A percentile compares a stretch with the other conserved stretches of the same genome.
These are phyloP conservation scores for Lactarius vividus DNA, from an alignment of 768 basidiomycete genomes.

Conservation along the genomic window DNA sequence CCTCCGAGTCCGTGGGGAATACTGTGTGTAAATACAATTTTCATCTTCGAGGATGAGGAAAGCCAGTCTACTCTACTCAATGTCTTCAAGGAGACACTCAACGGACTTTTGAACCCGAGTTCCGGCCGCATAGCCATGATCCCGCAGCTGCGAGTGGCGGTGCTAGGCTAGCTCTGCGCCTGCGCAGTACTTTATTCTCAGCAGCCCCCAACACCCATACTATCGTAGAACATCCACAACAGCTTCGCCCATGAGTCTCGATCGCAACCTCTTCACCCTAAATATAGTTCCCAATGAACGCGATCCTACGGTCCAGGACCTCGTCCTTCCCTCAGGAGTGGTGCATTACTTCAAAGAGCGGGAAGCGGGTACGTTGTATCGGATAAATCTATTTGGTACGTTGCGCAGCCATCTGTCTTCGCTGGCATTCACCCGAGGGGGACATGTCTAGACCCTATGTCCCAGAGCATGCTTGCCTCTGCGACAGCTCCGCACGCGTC, in stretches of 20 bases:
- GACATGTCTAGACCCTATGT: constrained; percentile 58
- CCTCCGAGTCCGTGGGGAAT: neutral
- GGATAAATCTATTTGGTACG: constrained; percentile 66
- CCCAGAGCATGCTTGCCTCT: constrained; percentile 66
- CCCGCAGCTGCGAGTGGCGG: neutral
- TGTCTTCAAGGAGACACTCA: neutral
- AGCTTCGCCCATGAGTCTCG: constrained; percentile 62
- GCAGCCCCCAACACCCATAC: neutral
- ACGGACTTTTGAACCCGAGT: too few species aligned
- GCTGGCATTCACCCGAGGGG: neutral
- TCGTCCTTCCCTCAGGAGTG: constrained; percentile 60
- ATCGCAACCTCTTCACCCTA: constrained; percentile 84
- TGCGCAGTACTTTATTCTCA: neutral
- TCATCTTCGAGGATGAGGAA: neutral
- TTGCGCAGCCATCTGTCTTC: neutral
- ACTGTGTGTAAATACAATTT: neutral
- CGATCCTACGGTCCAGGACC: constrained; percentile 61
- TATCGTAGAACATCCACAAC: neutral
- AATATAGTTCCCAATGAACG: constrained; percentile 57
- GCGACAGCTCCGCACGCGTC: constrained; percentile 61
- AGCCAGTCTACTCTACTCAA: neutral
- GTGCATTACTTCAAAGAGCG: constrained; percentile 74
- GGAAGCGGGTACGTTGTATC: constrained; percentile 52
- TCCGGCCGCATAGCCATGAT: neutral
- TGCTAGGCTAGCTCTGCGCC: neutral